A percentile compares a stretch with the other conserved stretches of the same genome.
Conservation (phyloP, 768 basidiomycete species). For the Paxillus involutus region DNA sequence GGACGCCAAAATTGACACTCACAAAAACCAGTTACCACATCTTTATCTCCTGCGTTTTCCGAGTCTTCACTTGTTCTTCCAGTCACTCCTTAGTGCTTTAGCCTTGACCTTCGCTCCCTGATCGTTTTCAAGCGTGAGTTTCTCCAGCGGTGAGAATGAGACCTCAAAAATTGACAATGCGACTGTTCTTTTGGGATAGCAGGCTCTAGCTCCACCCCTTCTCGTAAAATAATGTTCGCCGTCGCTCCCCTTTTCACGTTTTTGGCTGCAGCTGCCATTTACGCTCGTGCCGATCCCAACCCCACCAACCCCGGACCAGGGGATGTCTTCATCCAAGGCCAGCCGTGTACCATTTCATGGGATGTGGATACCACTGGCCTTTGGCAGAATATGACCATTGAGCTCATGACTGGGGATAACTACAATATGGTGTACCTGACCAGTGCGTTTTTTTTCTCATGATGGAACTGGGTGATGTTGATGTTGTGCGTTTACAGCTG, state of each 20-base stretch:
- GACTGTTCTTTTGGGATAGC: no score
- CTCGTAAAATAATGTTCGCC: constrained; percentile 19
- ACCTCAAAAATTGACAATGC: no score
- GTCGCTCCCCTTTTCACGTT: constrained; percentile 11
- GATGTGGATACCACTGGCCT: constrained; percentile 50
- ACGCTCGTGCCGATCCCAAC: constrained; percentile 53
- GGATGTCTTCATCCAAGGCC: constrained; percentile 55
- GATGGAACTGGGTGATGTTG: background rate
- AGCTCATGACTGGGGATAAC: constrained; percentile 82
- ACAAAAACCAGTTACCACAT: background rate
- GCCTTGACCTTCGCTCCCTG: constrained; percentile 3
- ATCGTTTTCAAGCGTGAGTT: background rate
- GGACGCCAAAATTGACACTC: no score
- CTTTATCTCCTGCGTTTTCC: background rate
- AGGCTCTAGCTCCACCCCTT: background rate
- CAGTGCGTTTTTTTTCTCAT: constrained; percentile 41
- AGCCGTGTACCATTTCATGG: constrained; percentile 60
- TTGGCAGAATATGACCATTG: constrained; percentile 74
- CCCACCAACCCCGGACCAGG: constrained; percentile 65
- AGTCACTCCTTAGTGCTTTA: constrained; percentile 8
- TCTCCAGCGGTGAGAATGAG: background rate
- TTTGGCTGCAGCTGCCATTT: constrained; percentile 26
- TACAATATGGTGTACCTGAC: constrained; percentile 64
- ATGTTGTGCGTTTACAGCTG: constrained; percentile 42
- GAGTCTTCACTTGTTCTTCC: background rate